phyloP scores from a whole-genome alignment of 2,329 filamentous ascomycete species.

The Lojkania enalia region DNA sequence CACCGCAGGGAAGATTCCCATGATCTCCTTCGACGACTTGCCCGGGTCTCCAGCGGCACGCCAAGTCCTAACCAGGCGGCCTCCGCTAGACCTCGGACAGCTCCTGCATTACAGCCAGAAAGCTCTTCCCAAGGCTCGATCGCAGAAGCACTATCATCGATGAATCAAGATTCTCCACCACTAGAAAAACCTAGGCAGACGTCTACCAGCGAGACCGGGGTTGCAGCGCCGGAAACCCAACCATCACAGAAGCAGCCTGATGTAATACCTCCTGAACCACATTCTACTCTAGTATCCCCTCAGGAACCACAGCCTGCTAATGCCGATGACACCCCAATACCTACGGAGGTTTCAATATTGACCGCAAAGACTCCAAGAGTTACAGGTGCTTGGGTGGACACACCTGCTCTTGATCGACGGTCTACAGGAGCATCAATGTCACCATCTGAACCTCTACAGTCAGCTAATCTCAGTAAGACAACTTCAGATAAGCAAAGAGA shows the following conservation, averaged over 20 bases:
- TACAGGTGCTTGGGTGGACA: conserved; percentile 55
- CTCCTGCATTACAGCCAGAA: conserved; percentile 18
- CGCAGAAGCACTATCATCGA: neutral
- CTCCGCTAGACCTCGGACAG: conserved; percentile 26
- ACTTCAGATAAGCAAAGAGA: conserved; percentile 13
- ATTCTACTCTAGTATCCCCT: conserved; percentile 7
- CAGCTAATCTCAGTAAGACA: conserved; percentile 19
- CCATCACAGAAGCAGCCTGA: conserved; percentile 5
- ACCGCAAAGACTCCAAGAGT: conserved; percentile 50
- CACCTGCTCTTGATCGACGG: conserved; percentile 43
- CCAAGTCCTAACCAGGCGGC: conserved; percentile 46
- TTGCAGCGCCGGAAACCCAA: neutral
- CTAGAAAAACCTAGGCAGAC: neutral
- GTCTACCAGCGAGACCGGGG: neutral
- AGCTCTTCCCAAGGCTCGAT: conserved; percentile 22
- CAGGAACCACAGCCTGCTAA: conserved; percentile 13
- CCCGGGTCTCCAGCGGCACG: conserved; percentile 50
- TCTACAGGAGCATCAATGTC: conserved; percentile 13
- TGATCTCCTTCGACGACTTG: conserved; percentile 50
- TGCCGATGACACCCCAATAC: conserved; percentile 34
- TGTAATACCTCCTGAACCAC: conserved; percentile 2
- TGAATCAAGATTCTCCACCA: neutral
- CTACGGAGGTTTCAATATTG: conserved; percentile 23
- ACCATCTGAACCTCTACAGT: conserved; percentile 23
- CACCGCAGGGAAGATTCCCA: conserved; percentile 50